These are phyloP conservation scores for Panellus pusillus DNA, from an alignment of 768 basidiomycete species.

Conservation along the genomic window DNA sequence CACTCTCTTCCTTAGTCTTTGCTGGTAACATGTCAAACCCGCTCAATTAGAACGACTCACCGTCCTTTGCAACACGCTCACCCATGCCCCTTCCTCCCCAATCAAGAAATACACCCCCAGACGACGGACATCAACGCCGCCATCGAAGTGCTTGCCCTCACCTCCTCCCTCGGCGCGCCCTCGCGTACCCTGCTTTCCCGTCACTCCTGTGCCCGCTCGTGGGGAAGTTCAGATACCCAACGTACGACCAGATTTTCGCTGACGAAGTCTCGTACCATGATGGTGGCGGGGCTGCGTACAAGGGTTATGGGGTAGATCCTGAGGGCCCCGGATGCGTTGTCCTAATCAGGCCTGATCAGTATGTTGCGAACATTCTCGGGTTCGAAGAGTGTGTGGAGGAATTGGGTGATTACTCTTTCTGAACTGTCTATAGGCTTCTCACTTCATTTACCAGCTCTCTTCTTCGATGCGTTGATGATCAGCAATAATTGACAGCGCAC, in stretches of 20 bases:
- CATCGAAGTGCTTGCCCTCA: slow-evolving; percentile 17
- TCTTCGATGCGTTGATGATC: slow-evolving; percentile 12
- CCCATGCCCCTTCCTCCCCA: slow-evolving; percentile 2
- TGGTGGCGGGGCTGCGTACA: slow-evolving; percentile 18
- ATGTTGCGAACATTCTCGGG: slow-evolving; percentile 13
- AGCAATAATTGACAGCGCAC: too few relatives aligned
- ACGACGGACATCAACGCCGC: slow-evolving; percentile 9
- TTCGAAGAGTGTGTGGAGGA: slow-evolving; percentile 12
- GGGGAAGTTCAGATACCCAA: slow-evolving; percentile 9
- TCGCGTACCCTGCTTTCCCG: slow-evolving; percentile 10
- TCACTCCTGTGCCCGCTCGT: slow-evolving; percentile 14
- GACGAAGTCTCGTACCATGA: slow-evolving; percentile 21
- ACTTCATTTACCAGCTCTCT: neutral
- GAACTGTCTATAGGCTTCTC: neutral
- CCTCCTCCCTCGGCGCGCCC: slow-evolving; percentile 12
- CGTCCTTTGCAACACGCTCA: slow-evolving; percentile 10
- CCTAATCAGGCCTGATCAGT: slow-evolving; percentile 19
- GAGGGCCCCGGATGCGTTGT: slow-evolving; percentile 16
- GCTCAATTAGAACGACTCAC: slow-evolving; percentile 8
- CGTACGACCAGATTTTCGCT: slow-evolving; percentile 20
- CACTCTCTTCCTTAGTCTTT: slow-evolving; percentile 6
- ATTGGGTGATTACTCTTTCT: slow-evolving; percentile 1
- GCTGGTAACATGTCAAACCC: slow-evolving; percentile 9
- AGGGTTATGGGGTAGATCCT: slow-evolving; percentile 16
- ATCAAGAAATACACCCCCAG: slow-evolving; percentile 19